Evolutionary conservation across 1,284 basidiomycete genomes (phyloP).

Genomic region (Porphyrellus sp.): DNA sequence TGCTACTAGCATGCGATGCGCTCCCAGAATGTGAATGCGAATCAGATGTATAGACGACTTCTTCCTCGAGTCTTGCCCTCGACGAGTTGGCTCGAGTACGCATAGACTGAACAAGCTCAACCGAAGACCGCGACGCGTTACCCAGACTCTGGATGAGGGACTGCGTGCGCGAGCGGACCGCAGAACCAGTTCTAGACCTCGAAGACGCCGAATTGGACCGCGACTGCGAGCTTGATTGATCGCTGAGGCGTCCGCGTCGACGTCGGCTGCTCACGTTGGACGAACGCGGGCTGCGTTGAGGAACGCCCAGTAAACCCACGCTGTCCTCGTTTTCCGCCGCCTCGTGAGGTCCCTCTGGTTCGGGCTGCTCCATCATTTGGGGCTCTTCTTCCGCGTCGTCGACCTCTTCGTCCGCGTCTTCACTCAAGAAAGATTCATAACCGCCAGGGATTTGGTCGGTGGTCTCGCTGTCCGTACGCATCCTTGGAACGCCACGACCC

Average conservation of each 20-base stretch:
- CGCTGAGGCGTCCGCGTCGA: conserved; percentile 32
- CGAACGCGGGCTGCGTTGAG: conserved; percentile 51
- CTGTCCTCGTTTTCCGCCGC: conserved; percentile 67
- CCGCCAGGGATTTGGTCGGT: conserved; percentile 35
- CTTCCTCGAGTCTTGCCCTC: conserved; percentile 58
- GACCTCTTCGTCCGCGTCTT: conserved; percentile 42
- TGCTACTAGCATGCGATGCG: conserved; percentile 44
- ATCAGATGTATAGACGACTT: conserved; percentile 41
- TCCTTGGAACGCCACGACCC: conserved; percentile 30
- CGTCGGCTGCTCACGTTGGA: conserved; percentile 48
- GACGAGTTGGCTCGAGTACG: conserved; percentile 54
- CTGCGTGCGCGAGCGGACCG: conserved; percentile 56
- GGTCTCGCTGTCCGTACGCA: conserved; percentile 45
- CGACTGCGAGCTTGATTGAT: conserved; percentile 32
- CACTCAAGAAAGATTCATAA: conserved; percentile 35
- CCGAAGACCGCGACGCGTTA: conserved; percentile 56
- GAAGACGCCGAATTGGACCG: conserved; percentile 39
- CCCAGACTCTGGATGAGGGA: conserved; percentile 63
- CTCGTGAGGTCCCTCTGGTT: conserved; percentile 52
- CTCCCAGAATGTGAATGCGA: conserved; percentile 51
- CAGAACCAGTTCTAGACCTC: conserved; percentile 50
- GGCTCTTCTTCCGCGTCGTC: conserved; percentile 39
- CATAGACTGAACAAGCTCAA: conserved; percentile 52
- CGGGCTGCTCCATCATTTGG: conserved; percentile 51
- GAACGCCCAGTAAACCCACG: conserved; percentile 56